phyloP scores from a whole-genome alignment of 2,329 filamentous ascomycete species.

The Microdochium trichocladiopsis region DNA sequence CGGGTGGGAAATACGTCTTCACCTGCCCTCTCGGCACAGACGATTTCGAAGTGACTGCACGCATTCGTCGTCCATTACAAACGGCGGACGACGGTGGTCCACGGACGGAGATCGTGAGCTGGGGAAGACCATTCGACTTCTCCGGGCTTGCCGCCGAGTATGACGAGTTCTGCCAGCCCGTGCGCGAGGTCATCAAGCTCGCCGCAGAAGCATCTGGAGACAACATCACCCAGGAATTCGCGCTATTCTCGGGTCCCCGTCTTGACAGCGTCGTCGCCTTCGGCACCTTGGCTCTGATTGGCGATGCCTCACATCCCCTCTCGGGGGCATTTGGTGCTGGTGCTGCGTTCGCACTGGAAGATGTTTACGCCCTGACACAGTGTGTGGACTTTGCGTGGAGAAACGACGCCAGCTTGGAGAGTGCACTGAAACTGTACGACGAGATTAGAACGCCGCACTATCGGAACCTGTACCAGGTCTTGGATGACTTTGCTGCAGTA shows the following conservation, averaged over 20 bases:
- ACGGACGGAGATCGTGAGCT: slow-evolving; percentile 19
- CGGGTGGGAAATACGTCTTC: slow-evolving; percentile 21
- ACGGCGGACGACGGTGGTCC: slow-evolving; percentile 1
- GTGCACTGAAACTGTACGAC: slow-evolving; percentile 17
- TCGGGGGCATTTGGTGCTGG: slow-evolving; percentile 35
- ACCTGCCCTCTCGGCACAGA: slow-evolving; percentile 23
- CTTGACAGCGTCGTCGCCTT: slow-evolving; percentile 30
- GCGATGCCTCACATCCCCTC: slow-evolving; percentile 47
- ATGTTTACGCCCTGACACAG: slow-evolving; percentile 27
- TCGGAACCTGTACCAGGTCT: slow-evolving; percentile 14
- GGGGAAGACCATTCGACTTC: slow-evolving; percentile 17
- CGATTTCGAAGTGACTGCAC: slow-evolving; percentile 24
- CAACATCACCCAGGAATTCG: slow-evolving; percentile 25
- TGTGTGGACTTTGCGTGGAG: slow-evolving; percentile 18
- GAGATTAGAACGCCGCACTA: slow-evolving; percentile 20
- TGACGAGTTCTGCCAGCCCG: slow-evolving; percentile 20
- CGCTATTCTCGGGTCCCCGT: slow-evolving; percentile 37
- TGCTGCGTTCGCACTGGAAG: slow-evolving; percentile 30
- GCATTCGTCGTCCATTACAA: slow-evolving; percentile 9
- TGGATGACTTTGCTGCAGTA: neutral
- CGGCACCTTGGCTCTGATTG: slow-evolving; percentile 40
- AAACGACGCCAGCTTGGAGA: slow-evolving; percentile 10
- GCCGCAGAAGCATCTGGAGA: slow-evolving; percentile 26
- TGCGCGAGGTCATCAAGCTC: slow-evolving; percentile 18
- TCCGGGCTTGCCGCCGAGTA: slow-evolving; percentile 12